Conservation (phyloP, 1,284 basidiomycete species). For the Pyrrhoderma noxium region DNA sequence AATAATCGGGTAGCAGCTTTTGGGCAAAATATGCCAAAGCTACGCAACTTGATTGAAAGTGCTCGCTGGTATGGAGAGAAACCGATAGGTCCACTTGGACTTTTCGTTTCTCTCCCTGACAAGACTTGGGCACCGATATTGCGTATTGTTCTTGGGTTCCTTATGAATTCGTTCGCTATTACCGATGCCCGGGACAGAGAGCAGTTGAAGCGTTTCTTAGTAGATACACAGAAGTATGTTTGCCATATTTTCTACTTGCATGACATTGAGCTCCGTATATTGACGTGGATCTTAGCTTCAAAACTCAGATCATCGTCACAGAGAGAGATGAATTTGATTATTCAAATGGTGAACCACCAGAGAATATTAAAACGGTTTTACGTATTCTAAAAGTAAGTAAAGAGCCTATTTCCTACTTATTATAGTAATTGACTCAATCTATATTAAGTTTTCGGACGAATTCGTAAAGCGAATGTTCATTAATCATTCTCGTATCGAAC, state of each 20-base stretch:
- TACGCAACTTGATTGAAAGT: conserved; percentile 51
- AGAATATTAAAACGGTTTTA: conserved; percentile 63
- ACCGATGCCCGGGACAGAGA: conserved; percentile 64
- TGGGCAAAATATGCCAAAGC: conserved; percentile 52
- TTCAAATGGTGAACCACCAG: conserved; percentile 55
- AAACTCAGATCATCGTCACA: conserved; percentile 53
- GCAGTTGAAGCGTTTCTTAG: conserved; percentile 57
- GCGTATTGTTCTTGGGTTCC: conserved; percentile 53
- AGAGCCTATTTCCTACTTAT: not conserved
- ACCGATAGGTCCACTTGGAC: conserved; percentile 86
- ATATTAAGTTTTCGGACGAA: conserved; percentile 59
- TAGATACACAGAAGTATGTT: conserved; percentile 45
- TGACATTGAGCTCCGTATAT: conserved; percentile 6
- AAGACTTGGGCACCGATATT: conserved; percentile 62
- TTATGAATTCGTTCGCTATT: conserved; percentile 73
- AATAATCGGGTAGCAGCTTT: conserved; percentile 54
- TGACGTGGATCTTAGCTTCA: conserved; percentile 24
- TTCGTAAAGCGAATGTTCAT: conserved; percentile 80
- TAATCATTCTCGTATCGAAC: conserved; percentile 69
- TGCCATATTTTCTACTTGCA: not conserved
- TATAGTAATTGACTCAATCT: not conserved
- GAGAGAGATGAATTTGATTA: conserved; percentile 76
- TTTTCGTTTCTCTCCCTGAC: conserved; percentile 73
- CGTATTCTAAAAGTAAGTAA: conserved; percentile 74
- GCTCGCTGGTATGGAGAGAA: conserved; percentile 57